Evolutionary conservation across 768 basidiomycete species (phyloP).

Genomic region (Tulasnella sp.): DNA sequence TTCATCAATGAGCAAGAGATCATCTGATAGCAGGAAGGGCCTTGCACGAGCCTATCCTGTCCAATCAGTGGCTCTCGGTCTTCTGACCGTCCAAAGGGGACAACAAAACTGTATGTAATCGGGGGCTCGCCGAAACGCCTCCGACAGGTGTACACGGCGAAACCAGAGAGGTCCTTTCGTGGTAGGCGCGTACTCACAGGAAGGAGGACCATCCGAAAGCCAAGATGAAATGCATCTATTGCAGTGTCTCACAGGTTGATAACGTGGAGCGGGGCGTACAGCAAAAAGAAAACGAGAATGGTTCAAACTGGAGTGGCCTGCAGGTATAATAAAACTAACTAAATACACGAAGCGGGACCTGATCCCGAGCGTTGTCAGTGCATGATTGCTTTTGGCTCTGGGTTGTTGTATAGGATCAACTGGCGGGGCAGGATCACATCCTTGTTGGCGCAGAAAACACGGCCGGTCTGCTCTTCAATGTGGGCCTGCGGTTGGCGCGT

Average conservation of each 20-base stretch:
- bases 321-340: neutral
- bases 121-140: neutral
- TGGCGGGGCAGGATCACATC: slow-evolving; percentile 4
- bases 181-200: too few relatives aligned
- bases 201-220: neutral
- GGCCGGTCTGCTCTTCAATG: neutral
- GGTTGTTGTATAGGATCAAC: neutral
- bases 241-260: neutral
- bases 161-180: too few relatives aligned
- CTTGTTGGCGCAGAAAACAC: neutral
- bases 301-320: neutral
- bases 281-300: neutral
- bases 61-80: neutral
- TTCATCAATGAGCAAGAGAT: neutral
- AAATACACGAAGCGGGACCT: neutral
- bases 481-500: neutral
- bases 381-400: neutral
- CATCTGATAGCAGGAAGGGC: neutral
- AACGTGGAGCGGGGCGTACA: neutral
- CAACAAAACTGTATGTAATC: too few relatives aligned
- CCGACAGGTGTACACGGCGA: neutral
- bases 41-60: neutral
- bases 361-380: neutral
- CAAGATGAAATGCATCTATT: neutral
- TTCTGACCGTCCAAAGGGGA: neutral